These are phyloP conservation scores for Gracilaria caudata DNA, from an alignment of 23 red algal species.

Conservation along the genomic window DNA sequence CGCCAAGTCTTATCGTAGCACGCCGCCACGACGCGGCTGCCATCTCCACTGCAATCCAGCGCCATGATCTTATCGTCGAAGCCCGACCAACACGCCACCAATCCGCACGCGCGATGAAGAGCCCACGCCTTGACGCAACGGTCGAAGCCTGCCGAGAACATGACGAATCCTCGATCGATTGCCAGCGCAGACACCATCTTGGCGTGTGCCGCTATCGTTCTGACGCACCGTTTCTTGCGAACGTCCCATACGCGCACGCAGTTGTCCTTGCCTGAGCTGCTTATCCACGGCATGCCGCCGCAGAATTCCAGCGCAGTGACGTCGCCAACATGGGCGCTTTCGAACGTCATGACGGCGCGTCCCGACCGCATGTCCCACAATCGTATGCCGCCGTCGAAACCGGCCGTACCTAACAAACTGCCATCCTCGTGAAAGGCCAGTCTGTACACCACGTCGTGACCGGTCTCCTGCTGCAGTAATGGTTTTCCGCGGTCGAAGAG, in stretches of 20 bases:
- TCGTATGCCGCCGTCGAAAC: constrained; percentile 60
- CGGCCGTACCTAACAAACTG: constrained; percentile 55
- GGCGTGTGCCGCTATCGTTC: constrained; percentile 66
- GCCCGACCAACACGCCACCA: constrained; percentile 55
- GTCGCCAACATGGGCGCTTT: constrained; percentile 47
- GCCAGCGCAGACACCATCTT: constrained; percentile 60
- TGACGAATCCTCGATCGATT: constrained; percentile 26
- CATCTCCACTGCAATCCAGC: constrained; percentile 48
- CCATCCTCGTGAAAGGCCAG: constrained; percentile 75
- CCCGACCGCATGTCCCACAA: constrained; percentile 78
- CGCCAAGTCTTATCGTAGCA: constrained; percentile 89
- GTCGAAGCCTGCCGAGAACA: constrained; percentile 70
- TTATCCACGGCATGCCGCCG: constrained; percentile 21
- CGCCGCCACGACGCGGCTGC: constrained; percentile 34
- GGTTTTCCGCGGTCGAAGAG: constrained; percentile 17
- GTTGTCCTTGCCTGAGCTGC: constrained; percentile 63
- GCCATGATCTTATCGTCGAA: constrained; percentile 77
- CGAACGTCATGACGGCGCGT: constrained; percentile 64
- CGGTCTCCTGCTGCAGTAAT: constrained; percentile 40
- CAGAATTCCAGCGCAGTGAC: constrained; percentile 56
- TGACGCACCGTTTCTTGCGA: constrained; percentile 17
- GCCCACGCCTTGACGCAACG: constrained; percentile 71
- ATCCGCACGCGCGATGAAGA: constrained; percentile 56
- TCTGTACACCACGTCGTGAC: constrained; percentile 43
- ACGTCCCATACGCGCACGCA: constrained; percentile 81